phyloP scores from a whole-genome alignment of 371 early-diverging fungal genomes.

The Rhizopus microsporus region DNA sequence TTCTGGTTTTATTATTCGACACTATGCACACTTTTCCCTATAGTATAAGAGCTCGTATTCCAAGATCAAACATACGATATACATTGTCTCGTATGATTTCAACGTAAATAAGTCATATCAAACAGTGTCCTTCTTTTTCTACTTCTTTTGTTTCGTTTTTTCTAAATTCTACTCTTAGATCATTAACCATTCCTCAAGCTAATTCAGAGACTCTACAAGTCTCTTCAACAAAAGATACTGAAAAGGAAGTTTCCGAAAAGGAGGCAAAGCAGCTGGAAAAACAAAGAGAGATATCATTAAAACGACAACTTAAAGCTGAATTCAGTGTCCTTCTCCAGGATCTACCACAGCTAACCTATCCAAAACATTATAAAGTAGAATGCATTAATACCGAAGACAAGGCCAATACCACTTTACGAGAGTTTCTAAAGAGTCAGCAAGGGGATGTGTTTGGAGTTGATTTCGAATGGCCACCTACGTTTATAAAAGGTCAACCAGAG shows the following conservation, averaged over 20 bases:
- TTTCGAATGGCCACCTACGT: conserved; percentile 59
- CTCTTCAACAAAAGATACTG: too few species aligned
- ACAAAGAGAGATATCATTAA: neutral
- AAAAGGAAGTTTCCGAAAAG: too few species aligned
- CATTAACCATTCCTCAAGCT: neutral
- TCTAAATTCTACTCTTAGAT: neutral
- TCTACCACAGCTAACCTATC: conserved; percentile 21
- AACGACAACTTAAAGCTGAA: neutral
- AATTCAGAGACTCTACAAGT: too few species aligned
- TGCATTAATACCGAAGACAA: conserved; percentile 14
- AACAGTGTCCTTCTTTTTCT: neutral
- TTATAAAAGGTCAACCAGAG: conserved; percentile 30
- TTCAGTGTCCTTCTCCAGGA: conserved; percentile 12
- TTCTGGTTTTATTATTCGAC: too few species aligned
- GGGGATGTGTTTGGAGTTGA: conserved; percentile 51
- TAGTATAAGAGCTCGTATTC: neutral
- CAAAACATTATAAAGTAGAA: conserved; percentile 23
- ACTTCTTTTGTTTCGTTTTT: neutral
- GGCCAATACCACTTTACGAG: conserved; percentile 9
- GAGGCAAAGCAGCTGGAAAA: too few species aligned
- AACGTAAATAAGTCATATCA: neutral
- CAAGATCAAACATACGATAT: neutral
- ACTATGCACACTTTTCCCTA: too few species aligned
- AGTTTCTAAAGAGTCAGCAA: conserved; percentile 8
- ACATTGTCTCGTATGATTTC: neutral